These are phyloP conservation scores for Yamadazyma spencermartinsiae DNA, from an alignment of 1,139 yeast genomes.

Conservation along the genomic window DNA sequence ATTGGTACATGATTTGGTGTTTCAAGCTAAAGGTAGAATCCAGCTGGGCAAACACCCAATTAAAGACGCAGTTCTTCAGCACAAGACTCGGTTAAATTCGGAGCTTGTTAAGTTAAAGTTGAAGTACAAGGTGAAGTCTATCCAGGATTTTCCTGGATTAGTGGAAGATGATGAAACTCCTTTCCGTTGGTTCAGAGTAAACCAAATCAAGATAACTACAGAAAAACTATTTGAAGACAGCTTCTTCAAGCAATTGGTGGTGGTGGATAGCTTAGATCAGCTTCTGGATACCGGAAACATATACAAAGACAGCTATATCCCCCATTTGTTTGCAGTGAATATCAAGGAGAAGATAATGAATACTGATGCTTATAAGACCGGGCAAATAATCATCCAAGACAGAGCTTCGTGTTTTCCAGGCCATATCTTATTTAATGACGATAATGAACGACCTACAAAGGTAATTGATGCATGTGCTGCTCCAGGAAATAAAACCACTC, in stretches of 20 bases:
- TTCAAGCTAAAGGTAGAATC: slow-evolving; percentile 76
- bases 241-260: slow-evolving; percentile 46
- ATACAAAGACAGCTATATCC: slow-evolving; percentile 70
- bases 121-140: slow-evolving; percentile 54
- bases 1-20: slow-evolving; percentile 77
- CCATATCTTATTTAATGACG: slow-evolving; percentile 59
- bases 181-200: slow-evolving; percentile 84
- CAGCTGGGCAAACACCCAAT: slow-evolving; percentile 88
- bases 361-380: slow-evolving; percentile 66
- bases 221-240: slow-evolving; percentile 40
- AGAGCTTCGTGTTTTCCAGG: slow-evolving; percentile 98
- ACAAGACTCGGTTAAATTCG: slow-evolving; percentile 78
- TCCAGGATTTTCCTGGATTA: slow-evolving; percentile 35
- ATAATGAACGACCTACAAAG: slow-evolving; percentile 49
- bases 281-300: slow-evolving; percentile 53
- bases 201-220: slow-evolving; percentile 49
- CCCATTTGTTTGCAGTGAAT: slow-evolving; percentile 77
- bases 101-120: slow-evolving; percentile 79
- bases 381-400: slow-evolving; percentile 87
- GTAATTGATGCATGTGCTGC: slow-evolving; percentile 96
- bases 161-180: slow-evolving; percentile 65
- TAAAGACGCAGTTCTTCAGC: slow-evolving; percentile 75
- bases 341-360: slow-evolving; percentile 69
- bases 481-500: slow-evolving; percentile 97
- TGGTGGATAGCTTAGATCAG: slow-evolving; percentile 49